A percentile compares a stretch with the other conserved stretches of the same genome.
phyloP scores from a whole-genome alignment of 176 grass and related monocot genomes.

The Panicum miliaceum region DNA sequence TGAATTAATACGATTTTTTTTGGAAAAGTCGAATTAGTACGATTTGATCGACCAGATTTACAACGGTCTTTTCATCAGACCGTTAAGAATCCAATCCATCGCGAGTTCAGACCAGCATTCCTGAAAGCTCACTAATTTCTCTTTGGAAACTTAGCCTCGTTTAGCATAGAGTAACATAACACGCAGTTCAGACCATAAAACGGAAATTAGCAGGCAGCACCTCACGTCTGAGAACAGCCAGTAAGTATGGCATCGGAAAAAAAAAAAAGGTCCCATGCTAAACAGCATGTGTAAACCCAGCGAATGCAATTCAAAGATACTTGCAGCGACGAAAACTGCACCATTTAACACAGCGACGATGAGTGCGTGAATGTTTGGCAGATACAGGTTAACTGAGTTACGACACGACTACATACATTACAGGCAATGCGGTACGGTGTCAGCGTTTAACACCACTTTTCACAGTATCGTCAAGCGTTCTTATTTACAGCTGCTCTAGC shows the following conservation, averaged over 20 bases:
- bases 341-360: not conserved
- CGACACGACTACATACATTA: constrained; percentile 12
- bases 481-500: constrained; percentile 74
- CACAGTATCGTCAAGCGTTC: constrained; percentile 31
- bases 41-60: not conserved
- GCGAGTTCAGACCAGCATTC: not conserved
- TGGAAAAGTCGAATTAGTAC: no score
- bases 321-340: not conserved
- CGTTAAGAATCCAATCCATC: not conserved
- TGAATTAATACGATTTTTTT: not conserved
- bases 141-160: not conserved
- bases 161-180: not conserved
- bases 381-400: not conserved
- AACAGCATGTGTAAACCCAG: not conserved
- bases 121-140: not conserved
- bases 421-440: constrained; percentile 11
- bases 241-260: not conserved
- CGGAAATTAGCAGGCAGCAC: not conserved
- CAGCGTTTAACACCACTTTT: constrained; percentile 34
- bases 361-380: not conserved
- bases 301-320: not conserved
- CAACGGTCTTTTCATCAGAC: not conserved
- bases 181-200: not conserved
- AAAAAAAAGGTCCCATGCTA: no score
- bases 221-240: not conserved